Evolutionary conservation across 192 early-diverging fungal genomes (phyloP).

Genomic region (Rhizoclosmatium sp.): DNA sequence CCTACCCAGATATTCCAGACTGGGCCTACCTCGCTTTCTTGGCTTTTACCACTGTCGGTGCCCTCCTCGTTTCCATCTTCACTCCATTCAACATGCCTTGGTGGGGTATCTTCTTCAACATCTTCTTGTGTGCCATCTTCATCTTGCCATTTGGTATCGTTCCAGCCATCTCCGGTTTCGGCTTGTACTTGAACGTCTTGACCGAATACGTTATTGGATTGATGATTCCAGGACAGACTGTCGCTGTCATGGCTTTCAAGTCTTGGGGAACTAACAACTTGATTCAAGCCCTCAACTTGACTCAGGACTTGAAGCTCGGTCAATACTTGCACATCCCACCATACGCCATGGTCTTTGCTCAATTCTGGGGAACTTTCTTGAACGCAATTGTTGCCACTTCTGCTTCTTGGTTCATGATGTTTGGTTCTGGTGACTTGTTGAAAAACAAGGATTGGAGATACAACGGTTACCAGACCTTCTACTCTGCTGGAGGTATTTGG

Average conservation of each 20-base stretch:
- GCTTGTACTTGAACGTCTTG: conserved; percentile 64
- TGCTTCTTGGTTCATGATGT: conserved; percentile 30
- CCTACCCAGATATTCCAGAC: too few relatives aligned
- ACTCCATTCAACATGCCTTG: too few relatives aligned
- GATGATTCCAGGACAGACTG: conserved; percentile 66
- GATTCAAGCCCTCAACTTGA: conserved; percentile 53
- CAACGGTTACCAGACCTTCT: conserved; percentile 60
- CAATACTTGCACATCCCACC: conserved; percentile 83
- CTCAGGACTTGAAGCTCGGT: conserved; percentile 68
- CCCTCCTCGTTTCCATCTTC: too few relatives aligned
- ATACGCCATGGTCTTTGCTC: conserved; percentile 77
- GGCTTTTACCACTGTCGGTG: too few relatives aligned
- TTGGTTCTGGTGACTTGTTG: conserved; percentile 22
- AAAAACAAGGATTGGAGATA: conserved; percentile 38
- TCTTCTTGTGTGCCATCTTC: conserved; percentile 29
- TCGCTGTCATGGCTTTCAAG: conserved; percentile 80
- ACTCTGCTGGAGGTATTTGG: conserved; percentile 76
- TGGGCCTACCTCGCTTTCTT: too few relatives aligned
- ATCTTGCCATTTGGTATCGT: conserved; percentile 75
- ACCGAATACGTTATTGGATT: conserved; percentile 70
- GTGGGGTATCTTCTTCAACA: too few relatives aligned
- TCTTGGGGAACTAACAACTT: conserved; percentile 60
- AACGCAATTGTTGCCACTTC: conserved; percentile 21
- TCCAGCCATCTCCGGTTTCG: conserved; percentile 64
- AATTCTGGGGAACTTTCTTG: conserved; percentile 63